Evolutionary conservation across 78 protist genomes (phyloP).

Genomic region (Dictyostelium purpureum): DNA sequence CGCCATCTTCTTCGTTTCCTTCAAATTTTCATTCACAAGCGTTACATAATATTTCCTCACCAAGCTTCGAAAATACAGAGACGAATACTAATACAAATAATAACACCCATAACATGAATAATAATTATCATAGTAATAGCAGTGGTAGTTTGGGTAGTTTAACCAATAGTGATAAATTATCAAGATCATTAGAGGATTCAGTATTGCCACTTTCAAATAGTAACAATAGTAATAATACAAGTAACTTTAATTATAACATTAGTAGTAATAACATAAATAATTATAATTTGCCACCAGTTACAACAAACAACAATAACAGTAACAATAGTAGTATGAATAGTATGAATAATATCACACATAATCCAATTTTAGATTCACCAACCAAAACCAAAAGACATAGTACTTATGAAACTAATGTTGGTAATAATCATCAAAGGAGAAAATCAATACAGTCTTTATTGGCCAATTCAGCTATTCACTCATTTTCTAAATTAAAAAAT

Average conservation of each 20-base stretch:
- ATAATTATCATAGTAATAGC: background rate
- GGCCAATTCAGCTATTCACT: constrained; percentile 1
- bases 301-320: background rate
- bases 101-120: background rate
- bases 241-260: background rate
- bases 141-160: background rate
- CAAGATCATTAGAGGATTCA: background rate
- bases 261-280: background rate
- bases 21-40: background rate
- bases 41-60: background rate
- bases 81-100: background rate
- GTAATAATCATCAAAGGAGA: background rate
- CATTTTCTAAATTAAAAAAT: constrained; percentile 1
- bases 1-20: no score
- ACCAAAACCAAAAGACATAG: constrained; percentile 12
- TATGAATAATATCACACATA: background rate
- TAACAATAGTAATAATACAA: background rate
- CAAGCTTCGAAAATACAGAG: background rate
- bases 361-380: background rate
- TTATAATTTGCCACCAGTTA: background rate
- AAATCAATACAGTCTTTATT: constrained; percentile 12
- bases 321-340: background rate
- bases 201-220: background rate
- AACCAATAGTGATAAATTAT: background rate
- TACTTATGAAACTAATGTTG: constrained; percentile 18